Percentiles rank a stretch among this genome's conserved stretches.
These are phyloP conservation scores for Bonnemaisonia californica DNA, from an alignment of 31 red algal genomes.

Conservation along the genomic window DNA sequence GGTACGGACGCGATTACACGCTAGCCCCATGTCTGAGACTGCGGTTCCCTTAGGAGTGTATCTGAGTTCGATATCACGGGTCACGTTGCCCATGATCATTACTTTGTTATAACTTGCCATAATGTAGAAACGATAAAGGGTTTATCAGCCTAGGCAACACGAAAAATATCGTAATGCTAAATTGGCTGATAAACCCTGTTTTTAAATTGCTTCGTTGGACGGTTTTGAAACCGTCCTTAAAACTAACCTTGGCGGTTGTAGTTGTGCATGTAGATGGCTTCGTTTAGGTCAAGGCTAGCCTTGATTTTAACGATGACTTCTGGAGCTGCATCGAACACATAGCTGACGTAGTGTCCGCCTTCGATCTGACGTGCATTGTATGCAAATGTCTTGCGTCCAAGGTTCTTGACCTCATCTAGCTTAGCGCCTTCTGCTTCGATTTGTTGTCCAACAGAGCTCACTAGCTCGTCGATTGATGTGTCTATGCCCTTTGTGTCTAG, in stretches of 20 bases:
- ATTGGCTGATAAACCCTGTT: no score
- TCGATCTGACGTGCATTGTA: conserved; percentile 24
- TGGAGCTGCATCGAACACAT: conserved; percentile 3
- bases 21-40: conserved; percentile 5
- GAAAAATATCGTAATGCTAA: no score
- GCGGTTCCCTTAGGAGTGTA: conserved; percentile 8
- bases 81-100: conserved; percentile 12
- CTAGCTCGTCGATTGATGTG: conserved; percentile 15
- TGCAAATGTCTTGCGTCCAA: conserved; percentile 28
- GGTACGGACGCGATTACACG: not conserved
- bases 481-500: not conserved
- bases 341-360: conserved; percentile 23
- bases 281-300: conserved; percentile 12
- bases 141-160: no score
- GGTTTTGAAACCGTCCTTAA: no score
- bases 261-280: no score
- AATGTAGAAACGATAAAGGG: not conserved
- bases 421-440: conserved; percentile 28
- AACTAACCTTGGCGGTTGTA: no score
- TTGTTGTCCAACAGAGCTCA: conserved; percentile 15
- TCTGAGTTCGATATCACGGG: conserved; percentile 13
- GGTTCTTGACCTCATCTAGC: conserved; percentile 28
- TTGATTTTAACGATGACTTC: conserved; percentile 17
- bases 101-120: conserved; percentile 29
- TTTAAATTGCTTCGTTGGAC: no score